A percentile compares a stretch with the other conserved stretches of the same genome.
Conservation (phyloP, 176 grass and related monocot genomes). For the Eragrostis curvula region DNA sequence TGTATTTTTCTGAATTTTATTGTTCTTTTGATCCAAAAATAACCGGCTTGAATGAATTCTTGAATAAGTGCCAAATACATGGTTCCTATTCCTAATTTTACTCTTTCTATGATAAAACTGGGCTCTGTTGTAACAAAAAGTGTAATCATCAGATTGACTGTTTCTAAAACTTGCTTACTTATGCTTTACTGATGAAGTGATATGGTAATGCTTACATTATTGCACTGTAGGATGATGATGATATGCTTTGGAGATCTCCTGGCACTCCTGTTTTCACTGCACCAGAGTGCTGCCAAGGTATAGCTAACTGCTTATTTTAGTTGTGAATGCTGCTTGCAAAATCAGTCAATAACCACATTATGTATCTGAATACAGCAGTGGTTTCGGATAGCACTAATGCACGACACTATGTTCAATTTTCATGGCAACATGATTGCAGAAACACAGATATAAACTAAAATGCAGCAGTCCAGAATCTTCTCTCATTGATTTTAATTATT, state of each 20-base stretch:
- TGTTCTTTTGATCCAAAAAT: not conserved
- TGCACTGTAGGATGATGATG: slow-evolving; percentile 81
- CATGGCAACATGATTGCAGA: slow-evolving; percentile 20
- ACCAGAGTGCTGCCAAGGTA: slow-evolving; percentile 96
- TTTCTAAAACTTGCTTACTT: slow-evolving; percentile 11
- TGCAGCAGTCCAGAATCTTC: not conserved
- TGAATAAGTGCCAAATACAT: not conserved
- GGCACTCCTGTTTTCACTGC: slow-evolving; percentile 97
- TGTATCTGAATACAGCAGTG: not conserved
- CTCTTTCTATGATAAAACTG: not conserved
- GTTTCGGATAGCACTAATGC: not conserved
- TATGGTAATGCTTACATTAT: slow-evolving; percentile 16
- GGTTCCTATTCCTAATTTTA: not conserved
- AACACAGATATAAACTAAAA: not conserved
- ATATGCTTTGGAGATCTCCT: slow-evolving; percentile 81
- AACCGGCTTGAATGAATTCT: not conserved
- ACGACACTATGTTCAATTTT: slow-evolving; percentile 4
- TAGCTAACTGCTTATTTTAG: slow-evolving; percentile 1
- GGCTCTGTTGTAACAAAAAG: not conserved
- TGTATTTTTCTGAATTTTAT: slow-evolving; percentile 23
- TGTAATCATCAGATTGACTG: not conserved
- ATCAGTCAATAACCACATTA: not conserved
- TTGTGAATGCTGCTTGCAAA: not conserved
- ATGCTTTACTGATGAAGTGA: slow-evolving; percentile 6
- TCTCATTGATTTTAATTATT: not conserved